Evolutionary conservation across 257 asterid genomes (phyloP).

Genomic region (Solanum ossicruentum): DNA sequence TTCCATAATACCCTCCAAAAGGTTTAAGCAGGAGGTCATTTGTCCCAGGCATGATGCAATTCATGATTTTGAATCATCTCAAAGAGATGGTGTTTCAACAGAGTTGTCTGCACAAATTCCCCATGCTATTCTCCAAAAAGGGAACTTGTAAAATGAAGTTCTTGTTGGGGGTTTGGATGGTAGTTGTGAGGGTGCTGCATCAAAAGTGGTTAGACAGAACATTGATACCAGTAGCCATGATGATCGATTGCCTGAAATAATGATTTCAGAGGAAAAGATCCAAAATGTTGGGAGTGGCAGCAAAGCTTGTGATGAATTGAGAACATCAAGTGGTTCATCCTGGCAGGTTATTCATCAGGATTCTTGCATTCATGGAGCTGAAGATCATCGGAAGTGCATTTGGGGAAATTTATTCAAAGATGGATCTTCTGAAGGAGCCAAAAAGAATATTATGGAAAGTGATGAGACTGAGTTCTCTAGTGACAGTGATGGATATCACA

Average conservation of each 20-base stretch:
- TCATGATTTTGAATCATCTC: slow-evolving; percentile 4
- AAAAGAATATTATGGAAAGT: slow-evolving; percentile 2
- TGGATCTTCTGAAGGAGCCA: neutral
- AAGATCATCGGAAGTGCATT: neutral
- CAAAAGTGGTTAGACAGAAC: neutral
- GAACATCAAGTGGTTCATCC: neutral
- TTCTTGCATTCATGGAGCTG: neutral
- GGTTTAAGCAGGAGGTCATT: slow-evolving; percentile 22
- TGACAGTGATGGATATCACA: slow-evolving; percentile 25
- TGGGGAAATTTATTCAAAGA: neutral
- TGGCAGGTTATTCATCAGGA: neutral
- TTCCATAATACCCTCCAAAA: slow-evolving; percentile 15
- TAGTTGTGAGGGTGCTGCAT: slow-evolving; percentile 4
- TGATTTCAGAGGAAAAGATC: slow-evolving; percentile 8
- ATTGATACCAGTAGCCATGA: slow-evolving; percentile 5
- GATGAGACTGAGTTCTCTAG: slow-evolving; percentile 11
- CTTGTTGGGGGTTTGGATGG: neutral
- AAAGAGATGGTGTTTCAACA: slow-evolving; percentile 7
- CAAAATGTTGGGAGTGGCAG: slow-evolving; percentile 16
- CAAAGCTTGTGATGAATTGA: slow-evolving; percentile 6
- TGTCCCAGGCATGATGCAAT: neutral
- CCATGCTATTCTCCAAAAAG: neutral
- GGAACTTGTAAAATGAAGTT: slow-evolving; percentile 3
- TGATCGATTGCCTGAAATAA: slow-evolving; percentile 12
- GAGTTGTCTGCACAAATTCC: neutral